A percentile compares a stretch with the other conserved stretches of the same genome.
Conservation (phyloP, 2,329 filamentous ascomycete genomes). For the Nigrograna mackinnonii region DNA sequence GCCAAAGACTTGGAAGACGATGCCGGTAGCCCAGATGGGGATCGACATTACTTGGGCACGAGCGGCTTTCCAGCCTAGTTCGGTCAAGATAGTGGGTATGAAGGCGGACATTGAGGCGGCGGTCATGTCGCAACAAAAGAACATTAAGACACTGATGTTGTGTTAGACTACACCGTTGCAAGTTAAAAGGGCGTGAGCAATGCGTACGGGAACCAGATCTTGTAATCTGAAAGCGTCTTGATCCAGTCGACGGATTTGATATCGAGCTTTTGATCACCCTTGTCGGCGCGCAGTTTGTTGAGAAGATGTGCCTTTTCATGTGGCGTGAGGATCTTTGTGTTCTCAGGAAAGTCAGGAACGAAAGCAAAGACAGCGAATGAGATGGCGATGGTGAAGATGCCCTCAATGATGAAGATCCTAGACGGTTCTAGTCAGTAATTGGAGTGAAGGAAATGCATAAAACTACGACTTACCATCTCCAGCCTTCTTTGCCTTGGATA, state of each 20-base stretch:
- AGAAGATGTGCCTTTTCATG: slow-evolving; percentile 57
- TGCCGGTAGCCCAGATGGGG: slow-evolving; percentile 35
- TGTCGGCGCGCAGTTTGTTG: slow-evolving; percentile 53
- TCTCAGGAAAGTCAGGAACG: slow-evolving; percentile 57
- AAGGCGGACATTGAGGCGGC: slow-evolving; percentile 34
- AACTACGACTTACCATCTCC: slow-evolving; percentile 24
- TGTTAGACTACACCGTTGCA: no score
- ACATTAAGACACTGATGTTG: slow-evolving; percentile 26
- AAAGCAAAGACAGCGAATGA: slow-evolving; percentile 53
- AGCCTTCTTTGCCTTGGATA: slow-evolving; percentile 26
- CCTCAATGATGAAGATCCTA: slow-evolving; percentile 65
- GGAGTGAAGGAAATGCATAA: background rate
- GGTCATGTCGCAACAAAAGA: slow-evolving; percentile 39
- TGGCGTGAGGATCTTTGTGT: slow-evolving; percentile 52
- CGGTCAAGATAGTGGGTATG: slow-evolving; percentile 37
- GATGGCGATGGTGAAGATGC: slow-evolving; percentile 55
- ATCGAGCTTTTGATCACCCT: slow-evolving; percentile 49
- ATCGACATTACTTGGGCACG: slow-evolving; percentile 37
- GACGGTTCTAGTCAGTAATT: background rate
- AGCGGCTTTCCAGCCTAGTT: slow-evolving; percentile 35
- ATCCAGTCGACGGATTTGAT: slow-evolving; percentile 50
- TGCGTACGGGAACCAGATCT: slow-evolving; percentile 58
- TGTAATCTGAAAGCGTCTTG: slow-evolving; percentile 56
- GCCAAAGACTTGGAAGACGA: slow-evolving; percentile 25
- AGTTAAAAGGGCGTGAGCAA: slow-evolving; percentile 49